Conservation (phyloP, 345 rosid species). For the Jatropha curcas region DNA sequence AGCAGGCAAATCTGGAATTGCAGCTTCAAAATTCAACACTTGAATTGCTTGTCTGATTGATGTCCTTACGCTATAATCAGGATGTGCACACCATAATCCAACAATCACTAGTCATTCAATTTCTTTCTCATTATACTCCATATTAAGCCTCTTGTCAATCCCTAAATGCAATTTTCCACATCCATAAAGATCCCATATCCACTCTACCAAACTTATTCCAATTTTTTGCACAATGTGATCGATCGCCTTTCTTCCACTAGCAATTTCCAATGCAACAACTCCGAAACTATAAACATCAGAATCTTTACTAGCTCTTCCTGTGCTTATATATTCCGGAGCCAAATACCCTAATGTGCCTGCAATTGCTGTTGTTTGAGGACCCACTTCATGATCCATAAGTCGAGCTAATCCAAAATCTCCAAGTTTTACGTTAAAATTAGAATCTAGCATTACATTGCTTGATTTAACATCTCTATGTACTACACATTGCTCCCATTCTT, state of each 20-base stretch:
- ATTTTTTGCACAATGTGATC: constrained; percentile 25
- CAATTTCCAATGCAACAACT: constrained; percentile 19
- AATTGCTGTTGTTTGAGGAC: constrained; percentile 40
- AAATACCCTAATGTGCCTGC: constrained; percentile 59
- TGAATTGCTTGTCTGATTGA: constrained; percentile 57
- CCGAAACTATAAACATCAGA: constrained; percentile 24
- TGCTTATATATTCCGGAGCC: constrained; percentile 53
- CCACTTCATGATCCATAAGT: constrained; percentile 16
- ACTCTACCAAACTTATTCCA: constrained; percentile 43
- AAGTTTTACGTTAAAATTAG: constrained; percentile 55
- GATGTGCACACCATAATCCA: constrained; percentile 69
- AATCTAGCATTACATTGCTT: constrained; percentile 63
- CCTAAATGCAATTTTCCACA: constrained; percentile 26
- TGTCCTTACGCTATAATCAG: constrained; percentile 46
- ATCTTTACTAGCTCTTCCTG: constrained; percentile 47
- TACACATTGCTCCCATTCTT: constrained; percentile 67
- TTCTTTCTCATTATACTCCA: constrained; percentile 42
- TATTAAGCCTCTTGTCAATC: constrained; percentile 39
- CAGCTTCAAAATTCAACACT: constrained; percentile 46
- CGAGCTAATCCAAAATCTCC: constrained; percentile 68
- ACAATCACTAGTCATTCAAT: constrained; percentile 40
- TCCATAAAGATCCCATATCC: constrained; percentile 53
- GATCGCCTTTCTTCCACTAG: constrained; percentile 30
- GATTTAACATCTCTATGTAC: constrained; percentile 64
- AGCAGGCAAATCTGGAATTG: constrained; percentile 42